phyloP scores from a whole-genome alignment of 2,329 filamentous ascomycete genomes.

The Botrytis cinerea region DNA sequence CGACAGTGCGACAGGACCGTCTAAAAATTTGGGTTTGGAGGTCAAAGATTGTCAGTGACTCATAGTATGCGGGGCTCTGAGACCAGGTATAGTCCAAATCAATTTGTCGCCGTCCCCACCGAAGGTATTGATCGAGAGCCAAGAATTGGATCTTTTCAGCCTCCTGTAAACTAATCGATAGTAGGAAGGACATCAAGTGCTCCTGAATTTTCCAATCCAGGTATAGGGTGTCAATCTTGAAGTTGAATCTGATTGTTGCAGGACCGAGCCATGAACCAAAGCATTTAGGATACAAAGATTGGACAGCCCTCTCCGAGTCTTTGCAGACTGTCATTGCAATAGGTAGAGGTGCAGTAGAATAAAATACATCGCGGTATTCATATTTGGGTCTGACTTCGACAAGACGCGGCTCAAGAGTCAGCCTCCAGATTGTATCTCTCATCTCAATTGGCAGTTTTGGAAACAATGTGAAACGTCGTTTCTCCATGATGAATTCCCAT shows the following conservation, averaged over 20 bases:
- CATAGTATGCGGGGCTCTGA: fast-evolving
- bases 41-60: neutral
- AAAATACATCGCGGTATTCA: neutral
- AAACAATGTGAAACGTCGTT: neutral
- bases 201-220: neutral
- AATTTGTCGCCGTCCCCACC: neutral
- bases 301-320: neutral
- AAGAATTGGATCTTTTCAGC: neutral
- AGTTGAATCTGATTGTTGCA: neutral
- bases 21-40: neutral
- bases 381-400: neutral
- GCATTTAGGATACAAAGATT: neutral
- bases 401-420: neutral
- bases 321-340: neutral
- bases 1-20: fast-evolving
- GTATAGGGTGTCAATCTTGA: neutral
- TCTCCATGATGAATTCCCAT: neutral
- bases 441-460: neutral
- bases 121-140: neutral
- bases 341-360: neutral
- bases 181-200: neutral
- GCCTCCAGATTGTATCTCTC: neutral
- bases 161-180: neutral
- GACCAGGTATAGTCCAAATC: neutral
- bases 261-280: fast-evolving